Evolutionary conservation across 2,329 filamentous ascomycete species (phyloP).

Genomic region (Fusarium bactridioides): DNA sequence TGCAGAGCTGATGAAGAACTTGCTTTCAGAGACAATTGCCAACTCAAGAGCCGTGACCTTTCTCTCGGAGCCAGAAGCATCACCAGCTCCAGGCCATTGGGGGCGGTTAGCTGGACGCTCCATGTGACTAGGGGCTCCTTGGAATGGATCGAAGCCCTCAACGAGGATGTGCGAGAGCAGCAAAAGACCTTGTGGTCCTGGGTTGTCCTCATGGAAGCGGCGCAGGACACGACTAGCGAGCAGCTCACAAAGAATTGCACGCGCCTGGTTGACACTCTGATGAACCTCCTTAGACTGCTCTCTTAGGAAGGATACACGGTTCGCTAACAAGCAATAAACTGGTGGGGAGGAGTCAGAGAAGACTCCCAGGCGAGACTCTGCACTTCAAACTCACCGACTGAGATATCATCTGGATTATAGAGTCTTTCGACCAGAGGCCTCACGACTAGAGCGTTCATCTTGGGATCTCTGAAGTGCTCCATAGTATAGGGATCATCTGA

Average conservation of each 20-base stretch:
- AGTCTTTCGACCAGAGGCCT: conserved; percentile 74
- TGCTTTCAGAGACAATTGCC: conserved; percentile 75
- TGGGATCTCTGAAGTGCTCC: conserved; percentile 71
- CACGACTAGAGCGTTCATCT: conserved; percentile 72
- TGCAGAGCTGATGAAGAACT: conserved; percentile 69
- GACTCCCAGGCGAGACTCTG: neutral
- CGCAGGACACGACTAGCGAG: conserved; percentile 72
- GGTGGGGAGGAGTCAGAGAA: conserved; percentile 1
- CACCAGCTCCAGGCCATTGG: conserved; percentile 50
- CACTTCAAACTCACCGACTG: conserved; percentile 58
- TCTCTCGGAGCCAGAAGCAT: conserved; percentile 53
- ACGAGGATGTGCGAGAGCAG: conserved; percentile 74
- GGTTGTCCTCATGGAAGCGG: conserved; percentile 72
- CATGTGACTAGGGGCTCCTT: conserved; percentile 70
- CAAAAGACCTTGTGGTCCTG: conserved; percentile 68
- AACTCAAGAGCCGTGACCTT: conserved; percentile 75
- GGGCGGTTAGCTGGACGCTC: conserved; percentile 54
- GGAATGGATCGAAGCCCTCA: conserved; percentile 75
- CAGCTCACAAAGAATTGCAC: conserved; percentile 73
- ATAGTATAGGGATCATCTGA: conserved; percentile 54
- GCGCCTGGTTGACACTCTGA: conserved; percentile 73
- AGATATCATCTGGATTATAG: conserved; percentile 71
- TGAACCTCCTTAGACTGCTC: conserved; percentile 72
- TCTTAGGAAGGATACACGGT: conserved; percentile 73
- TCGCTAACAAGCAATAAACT: conserved; percentile 77